A percentile compares a stretch with the other conserved stretches of the same genome.
Evolutionary conservation across 441 rosid species (phyloP).

Genomic region (Euphorbia schlechtendalii): DNA sequence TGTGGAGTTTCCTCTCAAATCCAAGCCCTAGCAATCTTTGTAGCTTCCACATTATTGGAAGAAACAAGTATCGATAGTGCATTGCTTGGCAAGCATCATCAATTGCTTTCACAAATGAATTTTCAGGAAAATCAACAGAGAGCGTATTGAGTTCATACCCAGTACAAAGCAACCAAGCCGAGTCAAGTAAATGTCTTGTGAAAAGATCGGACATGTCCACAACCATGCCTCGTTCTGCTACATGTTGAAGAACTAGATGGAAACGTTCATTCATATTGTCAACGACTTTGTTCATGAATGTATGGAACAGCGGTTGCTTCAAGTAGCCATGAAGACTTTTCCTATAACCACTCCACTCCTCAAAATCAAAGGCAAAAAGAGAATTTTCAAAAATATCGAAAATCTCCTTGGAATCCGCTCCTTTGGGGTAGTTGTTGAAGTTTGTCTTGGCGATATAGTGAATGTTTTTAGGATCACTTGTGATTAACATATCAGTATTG

Average conservation of each 20-base stretch:
- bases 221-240: not conserved
- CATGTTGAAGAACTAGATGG: not conserved
- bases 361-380: not conserved
- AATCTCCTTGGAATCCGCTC: not conserved
- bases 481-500: not conserved
- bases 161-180: not conserved
- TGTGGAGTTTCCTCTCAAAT: not conserved
- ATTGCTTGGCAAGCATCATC: slow-evolving; percentile 7
- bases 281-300: not conserved
- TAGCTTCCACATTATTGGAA: not conserved
- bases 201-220: not conserved
- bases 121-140: slow-evolving; percentile 1
- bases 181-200: not conserved
- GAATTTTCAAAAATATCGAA: not conserved
- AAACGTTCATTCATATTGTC: not conserved
- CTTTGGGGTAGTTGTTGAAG: not conserved
- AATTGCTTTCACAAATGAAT: not conserved
- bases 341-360: slow-evolving; percentile 1
- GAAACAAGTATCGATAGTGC: not conserved
- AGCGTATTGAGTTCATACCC: not conserved
- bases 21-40: slow-evolving; percentile 5
- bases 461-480: slow-evolving; percentile 9
- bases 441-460: slow-evolving; percentile 7
- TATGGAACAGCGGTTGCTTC: not conserved
- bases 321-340: not conserved